These are phyloP conservation scores for Lodderomyces margitis DNA, from an alignment of 1,139 yeast genomes.

Conservation along the genomic window DNA sequence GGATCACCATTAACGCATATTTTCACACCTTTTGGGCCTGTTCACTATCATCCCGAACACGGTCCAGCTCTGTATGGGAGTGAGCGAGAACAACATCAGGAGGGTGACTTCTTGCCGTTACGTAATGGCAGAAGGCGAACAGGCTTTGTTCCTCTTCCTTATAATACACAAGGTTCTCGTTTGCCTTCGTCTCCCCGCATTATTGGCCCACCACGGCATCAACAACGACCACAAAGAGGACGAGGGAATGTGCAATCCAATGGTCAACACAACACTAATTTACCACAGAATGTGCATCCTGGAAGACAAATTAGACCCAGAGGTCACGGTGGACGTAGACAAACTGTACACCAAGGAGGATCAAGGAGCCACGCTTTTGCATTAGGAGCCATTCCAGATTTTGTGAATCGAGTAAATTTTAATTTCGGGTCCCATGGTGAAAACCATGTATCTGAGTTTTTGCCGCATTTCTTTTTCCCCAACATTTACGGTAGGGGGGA, in stretches of 20 bases:
- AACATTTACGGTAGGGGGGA: constrained; percentile 1
- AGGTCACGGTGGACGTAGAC: neutral
- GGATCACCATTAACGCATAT: constrained; percentile 5
- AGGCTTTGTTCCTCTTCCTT: neutral
- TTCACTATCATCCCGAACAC: neutral
- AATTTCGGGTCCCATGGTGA: neutral
- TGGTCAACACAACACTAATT: neutral
- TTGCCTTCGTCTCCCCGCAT: neutral
- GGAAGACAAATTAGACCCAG: neutral
- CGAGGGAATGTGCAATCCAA: neutral
- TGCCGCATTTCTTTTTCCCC: neutral
- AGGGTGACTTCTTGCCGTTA: neutral
- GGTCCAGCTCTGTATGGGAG: neutral
- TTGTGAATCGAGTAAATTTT: neutral
- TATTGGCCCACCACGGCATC: neutral
- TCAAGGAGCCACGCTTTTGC: neutral
- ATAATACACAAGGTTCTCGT: neutral
- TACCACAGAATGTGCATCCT: neutral
- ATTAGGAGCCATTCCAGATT: neutral
- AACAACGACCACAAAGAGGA: constrained; percentile 2
- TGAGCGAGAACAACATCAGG: neutral
- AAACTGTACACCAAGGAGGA: neutral
- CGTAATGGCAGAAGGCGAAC: neutral
- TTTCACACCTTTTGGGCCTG: constrained; percentile 6
- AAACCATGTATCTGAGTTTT: neutral